These are phyloP conservation scores for Tetrahymena malaccensis DNA, from an alignment of 73 alveolate genomes.

Conservation along the genomic window DNA sequence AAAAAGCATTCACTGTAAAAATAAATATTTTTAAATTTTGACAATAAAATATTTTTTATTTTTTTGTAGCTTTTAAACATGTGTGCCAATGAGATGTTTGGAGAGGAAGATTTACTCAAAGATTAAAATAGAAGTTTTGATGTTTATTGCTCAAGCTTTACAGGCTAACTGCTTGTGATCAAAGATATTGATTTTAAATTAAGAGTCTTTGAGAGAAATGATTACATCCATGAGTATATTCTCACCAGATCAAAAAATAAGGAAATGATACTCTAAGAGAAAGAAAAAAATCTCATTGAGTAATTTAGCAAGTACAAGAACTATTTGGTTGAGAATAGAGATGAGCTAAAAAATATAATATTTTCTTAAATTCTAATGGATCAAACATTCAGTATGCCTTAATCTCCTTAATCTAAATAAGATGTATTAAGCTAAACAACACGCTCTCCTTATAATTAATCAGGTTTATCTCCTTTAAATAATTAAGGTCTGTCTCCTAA, in stretches of 20 bases:
- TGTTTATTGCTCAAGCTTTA: not conserved
- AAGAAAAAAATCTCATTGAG: not conserved
- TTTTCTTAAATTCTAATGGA: not conserved
- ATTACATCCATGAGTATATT: not conserved
- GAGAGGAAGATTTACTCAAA: not conserved
- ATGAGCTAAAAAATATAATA: not conserved
- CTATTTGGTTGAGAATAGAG: not conserved
- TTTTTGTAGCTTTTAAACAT: not conserved
- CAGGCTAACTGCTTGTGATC: not conserved
- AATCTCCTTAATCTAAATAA: not conserved
- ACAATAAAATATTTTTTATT: not conserved
- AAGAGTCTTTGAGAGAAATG: not conserved
- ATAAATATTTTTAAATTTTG: not conserved
- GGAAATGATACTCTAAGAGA: not conserved
- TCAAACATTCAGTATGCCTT: not conserved
- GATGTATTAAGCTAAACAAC: not conserved
- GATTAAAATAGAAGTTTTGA: not conserved
- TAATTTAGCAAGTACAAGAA: not conserved
- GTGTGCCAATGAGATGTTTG: not conserved
- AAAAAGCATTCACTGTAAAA: not conserved
- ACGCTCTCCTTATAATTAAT: no score
- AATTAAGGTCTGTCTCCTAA: not conserved
- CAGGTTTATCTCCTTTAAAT: not conserved
- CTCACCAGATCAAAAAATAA: not conserved
- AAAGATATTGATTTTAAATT: not conserved